Conservation (phyloP, 139 green algal species). For the Volvox reticuliferus region DNA sequence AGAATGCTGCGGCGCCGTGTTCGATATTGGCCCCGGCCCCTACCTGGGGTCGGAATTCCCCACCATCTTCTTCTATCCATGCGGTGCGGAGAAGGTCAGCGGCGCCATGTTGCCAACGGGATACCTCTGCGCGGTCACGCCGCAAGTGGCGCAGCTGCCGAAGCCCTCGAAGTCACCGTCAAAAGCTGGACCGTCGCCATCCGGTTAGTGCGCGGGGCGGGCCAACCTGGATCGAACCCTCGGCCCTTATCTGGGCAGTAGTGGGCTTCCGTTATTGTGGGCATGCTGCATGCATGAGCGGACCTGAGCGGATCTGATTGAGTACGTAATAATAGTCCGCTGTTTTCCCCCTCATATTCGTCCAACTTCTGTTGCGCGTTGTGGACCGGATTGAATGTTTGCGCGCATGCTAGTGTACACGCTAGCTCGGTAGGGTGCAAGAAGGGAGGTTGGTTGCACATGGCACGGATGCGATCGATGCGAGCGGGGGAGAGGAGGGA, state of each 20-base stretch:
- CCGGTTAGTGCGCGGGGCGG: too few species aligned
- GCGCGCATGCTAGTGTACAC: too few species aligned
- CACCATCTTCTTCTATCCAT: conserved; percentile 46
- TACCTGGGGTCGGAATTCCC: conserved; percentile 31
- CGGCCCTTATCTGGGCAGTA: neutral
- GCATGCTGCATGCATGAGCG: too few species aligned
- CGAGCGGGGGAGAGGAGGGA: neutral
- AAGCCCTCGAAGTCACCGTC: neutral
- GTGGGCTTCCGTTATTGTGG: neutral
- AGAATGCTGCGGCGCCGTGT: conserved; percentile 40
- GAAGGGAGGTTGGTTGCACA: too few species aligned
- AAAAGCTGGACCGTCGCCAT: neutral
- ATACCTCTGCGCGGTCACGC: neutral
- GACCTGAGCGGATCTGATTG: neutral
- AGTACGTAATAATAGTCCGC: neutral
- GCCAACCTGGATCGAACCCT: neutral
- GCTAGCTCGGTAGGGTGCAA: too few species aligned
- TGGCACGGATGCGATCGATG: too few species aligned
- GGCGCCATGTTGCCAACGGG: neutral
- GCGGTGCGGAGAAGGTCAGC: neutral
- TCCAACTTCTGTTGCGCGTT: too few species aligned
- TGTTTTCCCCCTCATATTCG: too few species aligned
- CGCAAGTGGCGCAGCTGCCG: conserved; percentile 25
- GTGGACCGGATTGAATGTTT: too few species aligned
- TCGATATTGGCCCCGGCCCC: conserved; percentile 26